A percentile compares a stretch with the other conserved stretches of the same genome.
Evolutionary conservation across 352 stramenopile species (phyloP).

Genomic region (Pythium graminicola): DNA sequence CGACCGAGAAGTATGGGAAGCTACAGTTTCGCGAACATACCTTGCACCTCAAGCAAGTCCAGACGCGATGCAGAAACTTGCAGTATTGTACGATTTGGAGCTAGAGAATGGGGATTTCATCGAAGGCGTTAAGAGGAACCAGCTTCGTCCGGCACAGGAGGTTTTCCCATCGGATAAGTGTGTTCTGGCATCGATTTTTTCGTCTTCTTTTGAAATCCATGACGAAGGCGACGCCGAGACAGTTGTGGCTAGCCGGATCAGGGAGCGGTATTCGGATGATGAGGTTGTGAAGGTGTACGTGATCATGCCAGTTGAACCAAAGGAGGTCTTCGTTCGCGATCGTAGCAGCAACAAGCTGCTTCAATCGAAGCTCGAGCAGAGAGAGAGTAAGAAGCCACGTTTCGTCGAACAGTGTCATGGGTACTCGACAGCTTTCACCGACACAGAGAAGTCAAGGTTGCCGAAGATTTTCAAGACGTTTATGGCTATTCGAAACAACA

Average conservation of each 20-base stretch:
- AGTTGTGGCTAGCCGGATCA: constrained; percentile 20
- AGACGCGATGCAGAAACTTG: constrained; percentile 1
- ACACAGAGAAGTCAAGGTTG: constrained; percentile 29
- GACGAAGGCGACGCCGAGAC: constrained; percentile 12
- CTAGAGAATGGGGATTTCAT: constrained; percentile 38
- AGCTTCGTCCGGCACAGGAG: constrained; percentile 35
- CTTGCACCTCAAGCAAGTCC: not conserved
- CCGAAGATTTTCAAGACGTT: constrained; percentile 26
- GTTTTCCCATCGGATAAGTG: constrained; percentile 35
- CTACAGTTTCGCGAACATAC: constrained; percentile 25
- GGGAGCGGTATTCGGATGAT: constrained; percentile 37
- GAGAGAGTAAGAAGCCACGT: constrained; percentile 30
- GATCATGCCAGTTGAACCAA: constrained; percentile 27
- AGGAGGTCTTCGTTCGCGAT: constrained; percentile 35
- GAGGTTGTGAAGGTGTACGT: constrained; percentile 48
- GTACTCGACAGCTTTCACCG: constrained; percentile 26
- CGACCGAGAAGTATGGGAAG: constrained; percentile 29
- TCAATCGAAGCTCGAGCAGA: constrained; percentile 27
- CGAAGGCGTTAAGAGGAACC: constrained; percentile 24
- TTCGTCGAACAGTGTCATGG: constrained; percentile 63
- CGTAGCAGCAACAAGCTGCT: constrained; percentile 33
- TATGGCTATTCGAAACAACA: constrained; percentile 6
- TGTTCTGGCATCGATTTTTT: constrained; percentile 36
- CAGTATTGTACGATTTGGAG: constrained; percentile 32
- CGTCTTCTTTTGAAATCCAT: constrained; percentile 17